These are phyloP conservation scores for Drosera spatulata DNA, from an alignment of 179 eudicot species.

Conservation along the genomic window DNA sequence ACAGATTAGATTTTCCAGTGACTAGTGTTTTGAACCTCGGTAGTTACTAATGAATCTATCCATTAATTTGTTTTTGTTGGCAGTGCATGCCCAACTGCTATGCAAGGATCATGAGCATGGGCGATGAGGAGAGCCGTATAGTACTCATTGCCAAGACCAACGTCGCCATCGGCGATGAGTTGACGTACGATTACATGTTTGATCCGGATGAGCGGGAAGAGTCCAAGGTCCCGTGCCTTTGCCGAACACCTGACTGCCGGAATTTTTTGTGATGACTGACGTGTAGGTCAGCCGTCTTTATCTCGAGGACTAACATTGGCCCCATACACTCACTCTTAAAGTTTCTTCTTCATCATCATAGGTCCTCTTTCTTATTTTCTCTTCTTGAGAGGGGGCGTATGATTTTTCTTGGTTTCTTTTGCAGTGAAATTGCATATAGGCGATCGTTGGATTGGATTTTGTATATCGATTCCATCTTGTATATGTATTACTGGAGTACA, in stretches of 20 bases:
- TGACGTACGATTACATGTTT: slow-evolving; percentile 86
- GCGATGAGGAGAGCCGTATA: slow-evolving; percentile 50
- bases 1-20: too few relatives aligned
- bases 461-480: too few relatives aligned
- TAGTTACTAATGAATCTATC: neutral
- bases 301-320: neutral
- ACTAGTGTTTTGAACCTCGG: too few relatives aligned
- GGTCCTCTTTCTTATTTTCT: too few relatives aligned
- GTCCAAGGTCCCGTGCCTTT: slow-evolving; percentile 72
- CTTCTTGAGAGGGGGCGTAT: too few relatives aligned
- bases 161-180: slow-evolving; percentile 64
- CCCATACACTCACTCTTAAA: too few relatives aligned
- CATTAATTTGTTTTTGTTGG: neutral
- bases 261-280: slow-evolving; percentile 29
- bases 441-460: too few relatives aligned
- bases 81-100: slow-evolving; percentile 96
- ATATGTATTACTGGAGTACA: too few relatives aligned
- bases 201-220: slow-evolving; percentile 80
- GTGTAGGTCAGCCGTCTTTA: neutral
- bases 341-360: too few relatives aligned
- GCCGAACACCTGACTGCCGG: slow-evolving; percentile 68
- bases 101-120: slow-evolving; percentile 67
- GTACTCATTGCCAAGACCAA: slow-evolving; percentile 69
- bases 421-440: too few relatives aligned
- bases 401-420: too few relatives aligned